Evolutionary conservation across 352 stramenopile species (phyloP).

Genomic region (Phytophthora idaei): DNA sequence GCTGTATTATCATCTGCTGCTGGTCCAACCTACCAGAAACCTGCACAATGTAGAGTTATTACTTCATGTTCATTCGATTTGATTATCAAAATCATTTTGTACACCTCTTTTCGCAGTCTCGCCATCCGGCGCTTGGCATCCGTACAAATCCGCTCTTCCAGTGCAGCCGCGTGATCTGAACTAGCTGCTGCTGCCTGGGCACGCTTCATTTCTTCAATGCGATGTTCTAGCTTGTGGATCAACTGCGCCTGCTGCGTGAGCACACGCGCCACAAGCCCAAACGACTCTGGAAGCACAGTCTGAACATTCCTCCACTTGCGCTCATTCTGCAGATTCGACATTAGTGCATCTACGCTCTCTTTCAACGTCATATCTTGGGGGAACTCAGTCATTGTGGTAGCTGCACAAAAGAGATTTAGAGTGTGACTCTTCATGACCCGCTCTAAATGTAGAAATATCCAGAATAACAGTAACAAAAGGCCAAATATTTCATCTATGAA

Average conservation of each 20-base stretch:
- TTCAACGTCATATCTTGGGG: background rate
- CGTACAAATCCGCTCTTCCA: conserved; percentile 23
- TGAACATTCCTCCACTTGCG: conserved; percentile 75
- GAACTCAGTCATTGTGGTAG: background rate
- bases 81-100: background rate
- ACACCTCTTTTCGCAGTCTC: conserved; percentile 30
- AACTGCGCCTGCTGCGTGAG: conserved; percentile 43
- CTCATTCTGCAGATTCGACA: conserved; percentile 41
- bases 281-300: conserved; percentile 45
- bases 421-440: background rate
- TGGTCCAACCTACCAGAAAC: conserved; percentile 25
- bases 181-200: background rate
- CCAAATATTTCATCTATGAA: too few relatives aligned
- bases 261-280: conserved; percentile 45
- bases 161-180: conserved; percentile 1
- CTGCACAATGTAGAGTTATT: conserved; percentile 7
- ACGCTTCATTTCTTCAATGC: conserved; percentile 28
- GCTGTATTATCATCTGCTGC: conserved; percentile 5
- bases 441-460: background rate
- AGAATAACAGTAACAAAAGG: too few relatives aligned
- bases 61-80: background rate
- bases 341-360: background rate
- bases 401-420: background rate
- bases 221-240: conserved; percentile 26
- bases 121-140: conserved; percentile 12